A percentile compares a stretch with the other conserved stretches of the same genome.
These are phyloP conservation scores for Fusarium nanum DNA, from an alignment of 2,329 filamentous ascomycete genomes.

Conservation along the genomic window DNA sequence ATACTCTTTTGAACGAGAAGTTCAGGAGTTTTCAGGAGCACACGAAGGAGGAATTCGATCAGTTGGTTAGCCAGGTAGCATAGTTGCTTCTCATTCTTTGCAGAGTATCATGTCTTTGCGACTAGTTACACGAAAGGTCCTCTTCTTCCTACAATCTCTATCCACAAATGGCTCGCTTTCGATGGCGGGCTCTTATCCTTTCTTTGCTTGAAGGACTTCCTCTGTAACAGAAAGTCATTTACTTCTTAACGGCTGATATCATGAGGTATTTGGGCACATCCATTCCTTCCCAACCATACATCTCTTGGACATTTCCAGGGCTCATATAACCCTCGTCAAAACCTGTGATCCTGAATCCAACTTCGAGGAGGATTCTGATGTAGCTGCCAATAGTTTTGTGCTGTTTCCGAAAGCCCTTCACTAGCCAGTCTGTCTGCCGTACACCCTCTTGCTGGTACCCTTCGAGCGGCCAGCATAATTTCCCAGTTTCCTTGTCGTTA, in stretches of 20 bases:
- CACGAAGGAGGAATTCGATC: constrained; percentile 36
- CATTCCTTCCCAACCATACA: neutral
- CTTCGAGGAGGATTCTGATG: neutral
- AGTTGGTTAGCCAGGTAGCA: constrained; percentile 31
- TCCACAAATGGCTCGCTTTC: too few relatives aligned
- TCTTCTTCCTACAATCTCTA: too few relatives aligned
- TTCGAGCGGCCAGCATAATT: neutral
- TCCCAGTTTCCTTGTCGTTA: neutral
- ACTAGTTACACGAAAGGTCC: too few relatives aligned
- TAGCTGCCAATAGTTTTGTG: neutral
- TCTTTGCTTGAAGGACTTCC: too few relatives aligned
- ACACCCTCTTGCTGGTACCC: neutral
- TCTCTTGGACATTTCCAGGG: fast-evolving
- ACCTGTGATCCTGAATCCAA: neutral
- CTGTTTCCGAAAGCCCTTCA: neutral
- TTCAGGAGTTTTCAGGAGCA: constrained; percentile 30
- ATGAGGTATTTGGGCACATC: neutral
- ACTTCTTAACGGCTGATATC: neutral
- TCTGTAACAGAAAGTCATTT: too few relatives aligned
- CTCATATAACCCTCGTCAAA: neutral
- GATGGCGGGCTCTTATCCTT: too few relatives aligned
- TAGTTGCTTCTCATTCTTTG: too few relatives aligned
- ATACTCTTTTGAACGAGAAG: constrained; percentile 5
- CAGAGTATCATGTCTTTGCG: too few relatives aligned
- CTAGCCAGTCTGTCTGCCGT: neutral